A percentile compares a stretch with the other conserved stretches of the same genome.
phyloP scores from a whole-genome alignment of 202 grass and related monocot genomes.

The Setaria viridis region DNA sequence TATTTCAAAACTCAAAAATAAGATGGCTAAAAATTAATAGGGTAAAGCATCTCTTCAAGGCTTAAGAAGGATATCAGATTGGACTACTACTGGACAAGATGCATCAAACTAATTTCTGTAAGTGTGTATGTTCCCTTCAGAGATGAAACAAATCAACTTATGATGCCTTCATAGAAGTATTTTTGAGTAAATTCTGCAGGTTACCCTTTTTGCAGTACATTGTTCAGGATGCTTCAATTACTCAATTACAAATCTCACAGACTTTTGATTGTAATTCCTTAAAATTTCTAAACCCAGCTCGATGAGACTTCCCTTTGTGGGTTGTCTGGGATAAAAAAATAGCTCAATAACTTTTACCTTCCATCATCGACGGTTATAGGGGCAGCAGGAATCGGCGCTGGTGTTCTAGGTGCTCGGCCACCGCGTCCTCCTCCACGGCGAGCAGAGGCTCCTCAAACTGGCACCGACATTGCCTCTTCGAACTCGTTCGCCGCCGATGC shows the following conservation, averaged over 20 bases:
- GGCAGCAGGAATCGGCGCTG: too few relatives aligned
- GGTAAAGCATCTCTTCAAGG: constrained; percentile 49
- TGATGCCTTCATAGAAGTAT: constrained; percentile 1
- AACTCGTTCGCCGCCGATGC: too few relatives aligned
- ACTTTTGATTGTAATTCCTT: too few relatives aligned
- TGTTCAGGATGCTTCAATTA: constrained; percentile 92
- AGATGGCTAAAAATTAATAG: constrained; percentile 43
- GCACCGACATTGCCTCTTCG: too few relatives aligned
- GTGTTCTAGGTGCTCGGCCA: too few relatives aligned
- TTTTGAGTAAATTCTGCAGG: constrained; percentile 50
- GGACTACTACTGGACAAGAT: constrained; percentile 88
- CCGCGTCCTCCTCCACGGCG: too few relatives aligned
- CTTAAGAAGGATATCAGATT: constrained; percentile 85
- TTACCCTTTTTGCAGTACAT: constrained; percentile 85
- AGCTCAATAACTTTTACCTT: too few relatives aligned
- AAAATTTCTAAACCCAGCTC: too few relatives aligned
- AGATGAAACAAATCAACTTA: constrained; percentile 21
- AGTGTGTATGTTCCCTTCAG: constrained; percentile 39
- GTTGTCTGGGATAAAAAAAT: too few relatives aligned
- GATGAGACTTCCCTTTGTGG: too few relatives aligned
- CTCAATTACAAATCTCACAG: constrained; percentile 38
- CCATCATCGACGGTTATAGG: too few relatives aligned
- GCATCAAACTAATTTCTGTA: constrained; percentile 87
- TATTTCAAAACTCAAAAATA: constrained; percentile 31
- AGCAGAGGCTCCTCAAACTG: too few relatives aligned